Percentiles rank a stretch among this genome's conserved stretches.
These are phyloP conservation scores for Prunus persica DNA, from an alignment of 306 rosid species.

Conservation along the genomic window DNA sequence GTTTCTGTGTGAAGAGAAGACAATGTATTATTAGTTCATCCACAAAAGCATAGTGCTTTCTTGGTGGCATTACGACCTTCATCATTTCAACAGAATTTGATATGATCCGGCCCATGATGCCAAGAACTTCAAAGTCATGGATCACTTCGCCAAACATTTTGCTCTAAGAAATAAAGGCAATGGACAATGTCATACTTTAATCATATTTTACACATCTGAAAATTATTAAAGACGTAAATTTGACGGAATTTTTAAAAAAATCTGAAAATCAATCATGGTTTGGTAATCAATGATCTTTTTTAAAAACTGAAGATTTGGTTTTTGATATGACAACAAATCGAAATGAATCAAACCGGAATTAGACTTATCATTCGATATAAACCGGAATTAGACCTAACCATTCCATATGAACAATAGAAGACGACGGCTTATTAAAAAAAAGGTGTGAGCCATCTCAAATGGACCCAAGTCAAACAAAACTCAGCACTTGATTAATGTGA, in stretches of 20 bases:
- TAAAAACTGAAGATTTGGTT: too few relatives aligned
- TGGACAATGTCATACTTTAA: neutral
- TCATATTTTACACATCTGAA: neutral
- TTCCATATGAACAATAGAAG: neutral
- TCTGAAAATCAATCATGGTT: too few relatives aligned
- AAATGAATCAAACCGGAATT: neutral
- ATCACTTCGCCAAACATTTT: neutral
- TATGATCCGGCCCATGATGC: neutral
- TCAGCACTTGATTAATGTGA: neutral
- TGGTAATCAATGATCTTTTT: neutral
- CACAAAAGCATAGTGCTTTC: neutral
- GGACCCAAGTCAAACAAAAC: constrained; percentile 12
- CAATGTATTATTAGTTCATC: neutral
- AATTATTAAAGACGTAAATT: neutral
- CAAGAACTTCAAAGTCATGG: neutral
- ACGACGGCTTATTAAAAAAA: neutral
- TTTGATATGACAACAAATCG: neutral
- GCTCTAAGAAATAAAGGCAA: neutral
- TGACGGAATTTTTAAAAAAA: neutral
- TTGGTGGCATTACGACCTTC: neutral
- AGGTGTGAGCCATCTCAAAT: neutral
- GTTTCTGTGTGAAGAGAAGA: neutral
- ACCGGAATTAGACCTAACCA: neutral
- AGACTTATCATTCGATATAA: neutral
- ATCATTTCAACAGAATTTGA: neutral